Evolutionary conservation across 2,329 filamentous ascomycete genomes (phyloP).

Genomic region (Ceratocystis huliohia): DNA sequence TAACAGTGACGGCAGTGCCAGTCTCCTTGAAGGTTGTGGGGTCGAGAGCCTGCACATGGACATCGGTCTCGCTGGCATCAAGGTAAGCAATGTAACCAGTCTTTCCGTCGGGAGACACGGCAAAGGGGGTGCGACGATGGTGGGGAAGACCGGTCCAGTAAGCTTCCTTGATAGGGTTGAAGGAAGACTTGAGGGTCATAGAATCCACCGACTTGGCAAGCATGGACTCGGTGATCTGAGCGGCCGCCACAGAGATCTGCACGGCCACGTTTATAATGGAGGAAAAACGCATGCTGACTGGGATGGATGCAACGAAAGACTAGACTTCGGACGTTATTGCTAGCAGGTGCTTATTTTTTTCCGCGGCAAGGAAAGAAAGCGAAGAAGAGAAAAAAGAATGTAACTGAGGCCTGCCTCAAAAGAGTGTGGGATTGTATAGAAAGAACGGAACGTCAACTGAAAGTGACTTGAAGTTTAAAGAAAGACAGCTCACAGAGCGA

Average conservation of each 20-base stretch:
- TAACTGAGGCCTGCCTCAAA: conserved; percentile 14
- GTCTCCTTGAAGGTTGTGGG: conserved; percentile 41
- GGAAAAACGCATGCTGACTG: neutral
- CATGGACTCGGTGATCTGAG: conserved; percentile 21
- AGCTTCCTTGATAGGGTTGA: conserved; percentile 45
- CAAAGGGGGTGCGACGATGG: conserved; percentile 49
- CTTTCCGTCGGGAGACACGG: conserved; percentile 47
- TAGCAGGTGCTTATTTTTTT: neutral
- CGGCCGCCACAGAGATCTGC: conserved; percentile 8
- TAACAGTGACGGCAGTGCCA: conserved; percentile 39
- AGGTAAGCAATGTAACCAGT: conserved; percentile 49
- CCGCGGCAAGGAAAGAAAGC: no score
- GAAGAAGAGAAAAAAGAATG: neutral
- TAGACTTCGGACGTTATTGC: neutral
- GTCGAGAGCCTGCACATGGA: conserved; percentile 46
- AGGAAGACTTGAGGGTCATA: conserved; percentile 37
- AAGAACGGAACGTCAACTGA: conserved; percentile 15
- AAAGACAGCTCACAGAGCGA: conserved; percentile 14
- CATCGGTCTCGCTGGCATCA: conserved; percentile 40
- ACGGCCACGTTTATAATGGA: neutral
- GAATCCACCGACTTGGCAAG: conserved; percentile 30
- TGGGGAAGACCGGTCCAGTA: conserved; percentile 51
- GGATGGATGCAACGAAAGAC: no score
- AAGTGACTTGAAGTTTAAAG: conserved; percentile 5
- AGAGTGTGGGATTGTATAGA: conserved; percentile 1